Base-by-base conservation (phyloP, 2,329 filamentous ascomycete genomes). In the Pyrenochaeta sp. region DNA sequence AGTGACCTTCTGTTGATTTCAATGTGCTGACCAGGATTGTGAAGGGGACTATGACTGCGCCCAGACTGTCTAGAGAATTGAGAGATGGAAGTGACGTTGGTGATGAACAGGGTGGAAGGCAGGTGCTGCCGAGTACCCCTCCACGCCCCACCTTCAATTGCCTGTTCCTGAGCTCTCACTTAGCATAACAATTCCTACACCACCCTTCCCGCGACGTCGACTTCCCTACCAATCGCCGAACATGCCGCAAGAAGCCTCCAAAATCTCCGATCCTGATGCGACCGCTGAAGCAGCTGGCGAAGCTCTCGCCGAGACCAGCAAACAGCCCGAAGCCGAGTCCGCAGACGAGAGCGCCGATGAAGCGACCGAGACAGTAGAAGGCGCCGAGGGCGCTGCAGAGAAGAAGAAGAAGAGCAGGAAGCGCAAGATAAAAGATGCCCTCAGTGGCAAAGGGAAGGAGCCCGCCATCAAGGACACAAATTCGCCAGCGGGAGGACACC, bases 391-490 rank as follows among this genome's bases (percentile, higher is more conserved):
- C 22, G 68, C 73, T 13, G 62, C 72, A 54, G 85, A 87, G 68
- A 89, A 89, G 78, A 90, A 89, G 77, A 88, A 87, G 80, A 87
- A 84, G 80, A 87, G 83, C 64, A 88, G 89, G 81, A 86, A 84
- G 76, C 84, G 85, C 78, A 88, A 88, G 80, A 78, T 85, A 62
- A 84, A 84, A 71, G 77, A 79, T 22, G 74, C 80, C 5, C 61
- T 77, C 30, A 70, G 69, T 10, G 73, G 73, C 69, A 74, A 68
- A 57, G 71, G 69, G n/a, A 76, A 76, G 58, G 64, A 63, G 27
- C 66, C 66, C 2, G 69, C 59, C 3, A 65, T 67, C 43, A 65
- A 65, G 36, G 65, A 68, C 25, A 54, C 67, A 36, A 69, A 74
- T 19, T 64, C 69, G 47, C 63, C 72, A 2, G 73, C 68, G 1